phyloP scores from a whole-genome alignment of 768 basidiomycete genomes.

The Boletus huronensis region DNA sequence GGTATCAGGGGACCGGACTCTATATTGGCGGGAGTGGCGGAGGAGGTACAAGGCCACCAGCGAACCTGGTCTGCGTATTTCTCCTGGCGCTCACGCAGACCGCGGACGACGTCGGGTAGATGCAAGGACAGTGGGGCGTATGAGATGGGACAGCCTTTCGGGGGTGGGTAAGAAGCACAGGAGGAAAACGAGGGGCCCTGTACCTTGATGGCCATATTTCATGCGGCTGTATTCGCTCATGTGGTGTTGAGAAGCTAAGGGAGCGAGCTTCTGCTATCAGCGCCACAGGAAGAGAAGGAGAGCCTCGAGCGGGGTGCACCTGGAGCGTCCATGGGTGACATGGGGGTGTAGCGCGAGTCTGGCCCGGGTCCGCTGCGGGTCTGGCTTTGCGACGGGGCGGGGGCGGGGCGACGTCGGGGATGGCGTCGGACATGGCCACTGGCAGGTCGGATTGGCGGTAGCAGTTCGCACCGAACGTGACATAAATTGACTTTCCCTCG shows the following conservation, averaged over 20 bases:
- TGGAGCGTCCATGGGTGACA: conserved; percentile 18
- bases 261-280: conserved; percentile 40
- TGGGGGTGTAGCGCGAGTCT: no score
- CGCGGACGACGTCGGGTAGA: conserved; percentile 53
- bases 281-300: background rate
- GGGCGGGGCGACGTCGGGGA: background rate
- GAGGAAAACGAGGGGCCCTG: background rate
- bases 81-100: conserved; percentile 52
- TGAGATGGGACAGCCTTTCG: conserved; percentile 49
- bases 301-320: conserved; percentile 7
- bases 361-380: background rate
- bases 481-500: background rate
- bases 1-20: conserved; percentile 16
- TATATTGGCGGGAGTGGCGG: background rate
- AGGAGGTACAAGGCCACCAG: conserved; percentile 47
- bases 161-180: background rate
- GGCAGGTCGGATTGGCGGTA: background rate
- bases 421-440: conserved; percentile 11
- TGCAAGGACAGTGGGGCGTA: conserved; percentile 66
- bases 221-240: conserved; percentile 63
- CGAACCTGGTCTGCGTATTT: conserved; percentile 33
- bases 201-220: conserved; percentile 57
- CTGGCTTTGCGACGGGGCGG: background rate
- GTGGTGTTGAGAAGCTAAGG: conserved; percentile 73
- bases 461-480: background rate